phyloP scores from a whole-genome alignment of 1,139 yeast species.

The Scheffersomyces quercinus region DNA sequence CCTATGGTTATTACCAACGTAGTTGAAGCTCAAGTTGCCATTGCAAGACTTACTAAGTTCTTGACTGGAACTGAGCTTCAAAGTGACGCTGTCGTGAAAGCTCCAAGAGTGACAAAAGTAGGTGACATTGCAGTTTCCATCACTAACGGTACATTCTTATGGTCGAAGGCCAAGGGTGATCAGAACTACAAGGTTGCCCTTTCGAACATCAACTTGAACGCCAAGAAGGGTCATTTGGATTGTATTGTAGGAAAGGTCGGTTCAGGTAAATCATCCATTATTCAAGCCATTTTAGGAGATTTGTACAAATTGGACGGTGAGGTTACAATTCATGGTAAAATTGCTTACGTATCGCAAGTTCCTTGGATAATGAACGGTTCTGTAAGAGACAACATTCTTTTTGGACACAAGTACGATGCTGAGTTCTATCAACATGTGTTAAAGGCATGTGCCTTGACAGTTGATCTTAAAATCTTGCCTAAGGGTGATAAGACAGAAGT shows the following conservation, averaged over 20 bases:
- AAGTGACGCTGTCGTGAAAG: constrained; percentile 65
- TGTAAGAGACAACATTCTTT: constrained; percentile 83
- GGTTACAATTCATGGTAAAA: constrained; percentile 70
- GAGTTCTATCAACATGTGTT: constrained; percentile 77
- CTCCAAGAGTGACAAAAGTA: constrained; percentile 47
- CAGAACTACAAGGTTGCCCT: constrained; percentile 71
- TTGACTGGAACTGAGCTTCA: constrained; percentile 81
- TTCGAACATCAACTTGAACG: constrained; percentile 64
- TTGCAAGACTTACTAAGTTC: constrained; percentile 72
- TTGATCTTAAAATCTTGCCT: constrained; percentile 73
- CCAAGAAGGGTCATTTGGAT: constrained; percentile 77
- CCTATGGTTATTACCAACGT: constrained; percentile 87
- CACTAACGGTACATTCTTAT: constrained; percentile 77
- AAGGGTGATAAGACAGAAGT: constrained; percentile 91
- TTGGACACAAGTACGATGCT: constrained; percentile 84
- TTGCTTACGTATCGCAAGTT: constrained; percentile 89
- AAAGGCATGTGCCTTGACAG: constrained; percentile 82
- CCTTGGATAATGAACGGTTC: constrained; percentile 97
- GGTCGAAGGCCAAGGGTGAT: constrained; percentile 75
- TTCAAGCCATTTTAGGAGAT: constrained; percentile 86
- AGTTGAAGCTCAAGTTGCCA: constrained; percentile 89
- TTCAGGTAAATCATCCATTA: constrained; percentile 83
- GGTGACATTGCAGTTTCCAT: constrained; percentile 76
- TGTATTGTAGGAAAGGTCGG: constrained; percentile 96
- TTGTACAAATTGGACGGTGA: constrained; percentile 76